phyloP scores from a whole-genome alignment of 805 yeast genomes.

The Spathaspora hagerdaliae region DNA sequence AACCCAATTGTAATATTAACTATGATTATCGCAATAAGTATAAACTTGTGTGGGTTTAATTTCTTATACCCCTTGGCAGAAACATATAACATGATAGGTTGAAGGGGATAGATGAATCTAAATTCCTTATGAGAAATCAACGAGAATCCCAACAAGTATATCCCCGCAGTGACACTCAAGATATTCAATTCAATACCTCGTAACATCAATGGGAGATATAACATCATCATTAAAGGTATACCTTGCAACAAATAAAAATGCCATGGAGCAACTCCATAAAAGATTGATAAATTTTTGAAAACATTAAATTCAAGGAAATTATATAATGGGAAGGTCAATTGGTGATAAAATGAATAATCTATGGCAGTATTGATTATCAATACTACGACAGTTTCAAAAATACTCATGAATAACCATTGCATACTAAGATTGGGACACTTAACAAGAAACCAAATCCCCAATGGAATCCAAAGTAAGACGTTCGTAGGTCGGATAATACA shows the following conservation, averaged over 20 bases:
- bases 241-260: conserved; percentile 83
- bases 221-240: conserved; percentile 68
- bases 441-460: conserved; percentile 41
- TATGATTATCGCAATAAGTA: conserved; percentile 13
- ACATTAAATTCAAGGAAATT: conserved; percentile 77
- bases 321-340: conserved; percentile 55
- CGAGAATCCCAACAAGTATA: conserved; percentile 58
- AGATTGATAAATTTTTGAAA: conserved; percentile 65
- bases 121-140: conserved; percentile 81
- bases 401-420: conserved; percentile 13
- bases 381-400: conserved; percentile 21
- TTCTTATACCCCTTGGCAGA: conserved; percentile 15
- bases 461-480: conserved; percentile 65
- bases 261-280: conserved; percentile 84
- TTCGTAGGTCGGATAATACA: conserved; percentile 85
- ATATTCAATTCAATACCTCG: conserved; percentile 6
- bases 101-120: conserved; percentile 80
- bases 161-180: conserved; percentile 6
- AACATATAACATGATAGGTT: conserved; percentile 59
- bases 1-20: conserved; percentile 41
- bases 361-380: conserved; percentile 36
- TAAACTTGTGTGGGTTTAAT: conserved; percentile 1
- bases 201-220: conserved; percentile 59
- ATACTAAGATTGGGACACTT: conserved; percentile 7
- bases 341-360: conserved; percentile 61